Evolutionary conservation across 192 early-diverging fungal genomes (phyloP), one percentile per base, ranked within the genome.

Genomic region (Backusella parvicylindrica): DNA sequence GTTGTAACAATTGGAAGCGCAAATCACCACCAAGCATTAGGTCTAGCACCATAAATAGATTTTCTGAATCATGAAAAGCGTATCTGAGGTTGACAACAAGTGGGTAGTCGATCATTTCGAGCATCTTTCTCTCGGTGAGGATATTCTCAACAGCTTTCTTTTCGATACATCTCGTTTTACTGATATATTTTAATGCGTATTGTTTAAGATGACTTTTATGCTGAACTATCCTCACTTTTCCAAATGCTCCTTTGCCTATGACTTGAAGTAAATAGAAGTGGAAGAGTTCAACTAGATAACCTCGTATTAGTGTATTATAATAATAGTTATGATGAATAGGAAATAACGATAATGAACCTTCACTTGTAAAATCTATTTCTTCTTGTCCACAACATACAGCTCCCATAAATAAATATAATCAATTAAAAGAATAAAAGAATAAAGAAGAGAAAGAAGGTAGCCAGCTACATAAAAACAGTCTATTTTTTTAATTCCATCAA

Each of bases 101-200:
- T 4, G 93, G 84, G 77, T 91, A 91, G 35, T 95, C 89, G 35
- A 98, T 91, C 53, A 93, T 89, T 75, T 98, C 96, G 3, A 99
- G 82, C 73, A 98, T 79, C 13, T 90, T 87, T 41, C 97, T 88
- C 85, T 98, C 97, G 47, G 94, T 91, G 53, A 98, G 90, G 36
- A 97, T 94, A 79, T 98, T 97, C 38, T 95, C 88, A 6, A 96
- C 88, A 0, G 96, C 92, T 53, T 88, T 84, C 90, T 92, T 94
- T 70, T 87, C 80, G 32, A 98, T 96, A 79, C 95, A 97, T 74
- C 93, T 89, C n/a, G 82, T 87, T 86, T 98, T 98, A 87, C 93
- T 95, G 87, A 98, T 98, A 81, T 97, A 97, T 82, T 98, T 98
- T 56, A 98, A 88, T n/a, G 97, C 97, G 65, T 92, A 98, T 49